These are phyloP conservation scores for Bocquillonia castaneifolia DNA, from an alignment of 441 rosid species.

Conservation along the genomic window DNA sequence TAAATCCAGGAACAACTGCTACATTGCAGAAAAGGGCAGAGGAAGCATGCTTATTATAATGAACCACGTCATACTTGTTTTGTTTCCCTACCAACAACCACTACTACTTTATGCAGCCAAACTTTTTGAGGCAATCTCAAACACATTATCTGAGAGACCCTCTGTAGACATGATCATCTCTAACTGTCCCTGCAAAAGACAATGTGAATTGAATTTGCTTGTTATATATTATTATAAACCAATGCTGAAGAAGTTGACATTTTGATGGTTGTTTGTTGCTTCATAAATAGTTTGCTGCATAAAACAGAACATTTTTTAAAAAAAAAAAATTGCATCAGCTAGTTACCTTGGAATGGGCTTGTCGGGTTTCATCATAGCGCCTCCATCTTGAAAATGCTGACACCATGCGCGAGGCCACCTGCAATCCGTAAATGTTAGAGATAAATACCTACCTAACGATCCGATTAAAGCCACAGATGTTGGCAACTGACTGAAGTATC, in stretches of 20 bases:
- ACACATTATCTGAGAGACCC: slow-evolving; percentile 91
- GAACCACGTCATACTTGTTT: neutral
- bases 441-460: too few relatives aligned
- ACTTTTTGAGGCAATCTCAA: slow-evolving; percentile 90
- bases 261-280: neutral
- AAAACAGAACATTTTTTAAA: neutral
- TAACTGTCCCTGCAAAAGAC: slow-evolving; percentile 67
- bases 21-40: neutral
- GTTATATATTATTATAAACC: too few relatives aligned
- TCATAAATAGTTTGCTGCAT: neutral
- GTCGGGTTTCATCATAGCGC: slow-evolving; percentile 80
- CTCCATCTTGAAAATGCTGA: slow-evolving; percentile 97
- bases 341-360: slow-evolving; percentile 73
- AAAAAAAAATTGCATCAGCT: neutral
- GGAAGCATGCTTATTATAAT: too few relatives aligned
- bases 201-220: slow-evolving; percentile 1
- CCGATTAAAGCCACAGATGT: too few relatives aligned
- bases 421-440: slow-evolving; percentile 8
- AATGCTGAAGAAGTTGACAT: too few relatives aligned
- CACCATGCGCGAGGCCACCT: slow-evolving; percentile 93
- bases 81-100: slow-evolving; percentile 2
- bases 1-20: slow-evolving; percentile 2
- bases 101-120: slow-evolving; percentile 46
- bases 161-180: slow-evolving; percentile 85
- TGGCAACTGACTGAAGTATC: neutral